Percentiles rank a stretch among this genome's conserved stretches.
phyloP scores from a whole-genome alignment of 306 rosid genomes.

The Sesbania bispinosa region DNA sequence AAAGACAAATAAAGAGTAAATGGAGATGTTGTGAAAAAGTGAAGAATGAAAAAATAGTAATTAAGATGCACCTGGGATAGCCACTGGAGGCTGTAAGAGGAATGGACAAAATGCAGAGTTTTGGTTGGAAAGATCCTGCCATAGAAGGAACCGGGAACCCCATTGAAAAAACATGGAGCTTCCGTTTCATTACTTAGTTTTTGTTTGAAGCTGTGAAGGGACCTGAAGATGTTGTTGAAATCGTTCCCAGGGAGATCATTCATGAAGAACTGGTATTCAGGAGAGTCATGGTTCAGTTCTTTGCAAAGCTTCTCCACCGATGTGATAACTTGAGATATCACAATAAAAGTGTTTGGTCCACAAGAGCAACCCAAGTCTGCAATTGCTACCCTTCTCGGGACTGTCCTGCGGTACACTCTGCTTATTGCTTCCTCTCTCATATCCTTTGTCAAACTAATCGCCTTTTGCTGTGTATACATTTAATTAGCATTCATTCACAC shows the following conservation, averaged over 20 bases:
- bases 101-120: constrained; percentile 46
- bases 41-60: no score
- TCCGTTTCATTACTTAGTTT: constrained; percentile 22
- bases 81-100: constrained; percentile 55
- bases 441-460: constrained; percentile 38
- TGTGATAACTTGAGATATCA: constrained; percentile 36
- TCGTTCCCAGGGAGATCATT: constrained; percentile 56
- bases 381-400: constrained; percentile 15
- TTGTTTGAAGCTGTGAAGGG: constrained; percentile 31
- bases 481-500: background rate
- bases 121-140: constrained; percentile 44
- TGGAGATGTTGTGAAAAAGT: no score
- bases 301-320: constrained; percentile 29
- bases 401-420: background rate
- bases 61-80: constrained; percentile 35
- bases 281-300: constrained; percentile 21
- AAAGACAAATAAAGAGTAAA: no score
- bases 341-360: constrained; percentile 50
- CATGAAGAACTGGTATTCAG: constrained; percentile 38
- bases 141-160: constrained; percentile 59
- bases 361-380: constrained; percentile 66
- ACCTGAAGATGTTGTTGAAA: constrained; percentile 48
- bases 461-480: constrained; percentile 36
- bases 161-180: constrained; percentile 35
- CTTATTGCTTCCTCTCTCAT: constrained; percentile 44